Percentiles rank a stretch among this genome's conserved stretches.
phyloP scores from a whole-genome alignment of 345 rosid species.

The Sisymbrium irio region DNA sequence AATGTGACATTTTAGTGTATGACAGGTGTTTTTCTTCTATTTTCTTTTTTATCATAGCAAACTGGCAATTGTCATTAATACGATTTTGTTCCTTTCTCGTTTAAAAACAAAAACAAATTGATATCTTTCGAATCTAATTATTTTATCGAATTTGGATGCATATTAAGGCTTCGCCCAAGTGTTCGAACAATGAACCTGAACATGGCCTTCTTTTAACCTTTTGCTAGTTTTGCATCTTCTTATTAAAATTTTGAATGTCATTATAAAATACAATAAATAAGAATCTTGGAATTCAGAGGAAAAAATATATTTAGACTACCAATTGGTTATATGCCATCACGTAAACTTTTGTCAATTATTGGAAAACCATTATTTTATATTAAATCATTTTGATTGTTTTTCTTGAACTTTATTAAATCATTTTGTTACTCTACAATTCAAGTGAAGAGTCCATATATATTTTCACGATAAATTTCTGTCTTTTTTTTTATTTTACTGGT shows the following conservation, averaged over 20 bases:
- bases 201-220: conserved; percentile 24
- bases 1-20: conserved; percentile 37
- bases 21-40: conserved; percentile 34
- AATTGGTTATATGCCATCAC: background rate
- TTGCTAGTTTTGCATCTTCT: conserved; percentile 16
- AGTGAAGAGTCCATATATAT: background rate
- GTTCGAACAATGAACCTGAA: conserved; percentile 35
- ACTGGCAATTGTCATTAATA: conserved; percentile 6
- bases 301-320: background rate
- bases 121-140: background rate
- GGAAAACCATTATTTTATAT: background rate
- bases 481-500: background rate
- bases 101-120: background rate
- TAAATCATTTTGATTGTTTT: background rate
- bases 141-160: background rate
- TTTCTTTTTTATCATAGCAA: background rate
- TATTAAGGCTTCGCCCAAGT: conserved; percentile 23
- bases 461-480: background rate
- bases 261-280: background rate
- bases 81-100: conserved; percentile 17
- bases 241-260: background rate
- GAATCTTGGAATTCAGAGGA: background rate
- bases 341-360: background rate
- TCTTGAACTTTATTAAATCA: background rate
- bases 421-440: background rate